A percentile compares a stretch with the other conserved stretches of the same genome.
Evolutionary conservation across 2,329 filamentous ascomycete species (phyloP).

Genomic region (Aspergillus unguis): DNA sequence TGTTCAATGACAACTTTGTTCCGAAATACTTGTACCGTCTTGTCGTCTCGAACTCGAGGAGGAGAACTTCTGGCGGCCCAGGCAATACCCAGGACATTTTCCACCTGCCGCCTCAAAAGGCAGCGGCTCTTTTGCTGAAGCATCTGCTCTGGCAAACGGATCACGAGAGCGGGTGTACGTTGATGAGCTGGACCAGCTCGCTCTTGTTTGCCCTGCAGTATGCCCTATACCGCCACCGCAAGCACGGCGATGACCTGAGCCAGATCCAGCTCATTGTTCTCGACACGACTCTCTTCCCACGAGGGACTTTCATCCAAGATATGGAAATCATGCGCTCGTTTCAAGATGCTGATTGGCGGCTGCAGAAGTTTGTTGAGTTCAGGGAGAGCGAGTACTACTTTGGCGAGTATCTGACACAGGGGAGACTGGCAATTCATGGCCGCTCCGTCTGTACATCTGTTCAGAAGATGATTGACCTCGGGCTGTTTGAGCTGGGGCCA

Average conservation of each 20-base stretch:
- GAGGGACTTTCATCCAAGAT: constrained; percentile 12
- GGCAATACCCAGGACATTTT: not conserved
- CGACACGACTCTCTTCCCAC: constrained; percentile 6
- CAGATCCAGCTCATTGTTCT: constrained; percentile 9
- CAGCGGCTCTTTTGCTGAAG: not conserved
- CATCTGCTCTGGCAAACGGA: constrained; percentile 10
- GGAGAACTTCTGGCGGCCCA: not conserved
- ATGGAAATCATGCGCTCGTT: constrained; percentile 11
- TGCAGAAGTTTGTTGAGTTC: constrained; percentile 8
- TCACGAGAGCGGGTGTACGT: constrained; percentile 4
- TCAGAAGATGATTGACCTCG: constrained; percentile 9
- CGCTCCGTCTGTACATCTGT: constrained; percentile 2
- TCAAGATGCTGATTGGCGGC: not conserved
- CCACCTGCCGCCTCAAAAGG: not conserved
- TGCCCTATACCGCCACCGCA: constrained; percentile 6
- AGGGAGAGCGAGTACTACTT: constrained; percentile 8
- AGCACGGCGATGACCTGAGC: not conserved
- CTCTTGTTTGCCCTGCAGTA: constrained; percentile 13
- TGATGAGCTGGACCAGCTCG: constrained; percentile 16
- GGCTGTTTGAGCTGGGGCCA: constrained; percentile 9
- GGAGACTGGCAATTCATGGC: constrained; percentile 1
- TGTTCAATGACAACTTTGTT: not conserved
- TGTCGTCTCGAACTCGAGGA: constrained; percentile 1
- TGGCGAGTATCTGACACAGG: constrained; percentile 13
- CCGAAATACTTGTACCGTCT: constrained; percentile 11